These are phyloP conservation scores for Sphagnum magellanicum DNA, from an alignment of 228 moss, liverwort and hornwort genomes.

Conservation along the genomic window DNA sequence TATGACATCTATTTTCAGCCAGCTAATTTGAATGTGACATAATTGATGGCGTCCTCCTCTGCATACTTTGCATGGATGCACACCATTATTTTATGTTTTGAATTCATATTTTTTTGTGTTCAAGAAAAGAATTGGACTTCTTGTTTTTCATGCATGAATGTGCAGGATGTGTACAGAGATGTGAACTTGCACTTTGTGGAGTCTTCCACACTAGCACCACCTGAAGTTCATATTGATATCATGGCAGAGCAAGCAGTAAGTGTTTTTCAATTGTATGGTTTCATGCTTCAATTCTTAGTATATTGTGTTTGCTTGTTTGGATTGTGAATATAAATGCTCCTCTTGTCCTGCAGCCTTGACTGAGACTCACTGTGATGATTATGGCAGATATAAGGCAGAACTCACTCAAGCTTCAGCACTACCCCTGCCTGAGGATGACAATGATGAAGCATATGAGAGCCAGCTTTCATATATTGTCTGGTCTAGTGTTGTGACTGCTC, in stretches of 20 bases:
- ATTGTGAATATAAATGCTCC: no score
- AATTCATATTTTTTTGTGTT: no score
- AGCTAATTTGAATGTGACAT: not conserved
- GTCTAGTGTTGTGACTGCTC: no score
- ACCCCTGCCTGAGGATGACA: constrained; percentile 37
- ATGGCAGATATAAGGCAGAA: constrained; percentile 14
- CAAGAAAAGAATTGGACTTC: no score
- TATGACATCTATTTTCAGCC: not conserved
- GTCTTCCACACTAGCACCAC: constrained; percentile 45
- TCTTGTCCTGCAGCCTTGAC: no score
- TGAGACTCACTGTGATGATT: not conserved
- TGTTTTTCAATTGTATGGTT: not conserved
- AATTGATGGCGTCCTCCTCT: no score
- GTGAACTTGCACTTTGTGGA: constrained; percentile 48
- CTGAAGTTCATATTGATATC: constrained; percentile 38
- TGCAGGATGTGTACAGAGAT: constrained; percentile 13
- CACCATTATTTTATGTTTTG: not conserved
- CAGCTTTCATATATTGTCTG: constrained; percentile 10
- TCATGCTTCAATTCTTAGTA: not conserved
- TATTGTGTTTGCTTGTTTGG: not conserved
- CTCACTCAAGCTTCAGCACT: constrained; percentile 14
- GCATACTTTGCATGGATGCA: not conserved
- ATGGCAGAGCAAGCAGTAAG: constrained; percentile 23
- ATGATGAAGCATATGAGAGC: constrained; percentile 39
- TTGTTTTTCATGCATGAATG: no score